phyloP scores from a whole-genome alignment of 2,329 filamentous ascomycete genomes.

The Pleurostoma richardsiae region DNA sequence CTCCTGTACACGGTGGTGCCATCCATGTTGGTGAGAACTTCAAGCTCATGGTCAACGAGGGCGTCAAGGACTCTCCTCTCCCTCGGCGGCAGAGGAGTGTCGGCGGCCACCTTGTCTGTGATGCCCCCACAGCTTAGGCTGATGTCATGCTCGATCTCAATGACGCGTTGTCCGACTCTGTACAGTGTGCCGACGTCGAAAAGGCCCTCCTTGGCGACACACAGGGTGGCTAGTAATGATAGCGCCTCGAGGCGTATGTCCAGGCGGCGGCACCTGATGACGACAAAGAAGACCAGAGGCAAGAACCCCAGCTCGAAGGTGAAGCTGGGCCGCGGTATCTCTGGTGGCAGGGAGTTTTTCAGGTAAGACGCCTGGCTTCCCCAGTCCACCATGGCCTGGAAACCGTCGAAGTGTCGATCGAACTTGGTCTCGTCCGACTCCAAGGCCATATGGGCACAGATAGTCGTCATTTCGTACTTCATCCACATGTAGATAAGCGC shows the following conservation, averaged over 20 bases:
- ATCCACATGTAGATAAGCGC: constrained; percentile 24
- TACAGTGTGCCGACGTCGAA: constrained; percentile 28
- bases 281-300: constrained; percentile 34
- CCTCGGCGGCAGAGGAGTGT: background rate
- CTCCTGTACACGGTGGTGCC: background rate
- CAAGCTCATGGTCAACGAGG: background rate
- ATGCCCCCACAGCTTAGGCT: constrained; percentile 8
- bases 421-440: constrained; percentile 22
- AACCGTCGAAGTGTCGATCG: constrained; percentile 25
- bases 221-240: constrained; percentile 22
- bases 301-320: constrained; percentile 35
- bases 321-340: constrained; percentile 17
- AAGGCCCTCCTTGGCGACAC: constrained; percentile 27
- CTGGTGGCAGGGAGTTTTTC: background rate
- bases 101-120: background rate
- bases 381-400: constrained; percentile 28
- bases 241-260: constrained; percentile 30
- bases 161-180: constrained; percentile 21
- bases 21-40: background rate
- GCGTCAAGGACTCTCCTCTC: background rate
- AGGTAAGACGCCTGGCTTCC: constrained; percentile 12
- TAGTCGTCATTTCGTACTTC: constrained; percentile 23
- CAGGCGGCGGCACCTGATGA: constrained; percentile 32
- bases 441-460: constrained; percentile 26
- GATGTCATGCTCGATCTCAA: constrained; percentile 26